Percentiles rank a stretch among this genome's conserved stretches.
phyloP scores from a whole-genome alignment of 768 basidiomycete species.

The Mycena kentingensis region DNA sequence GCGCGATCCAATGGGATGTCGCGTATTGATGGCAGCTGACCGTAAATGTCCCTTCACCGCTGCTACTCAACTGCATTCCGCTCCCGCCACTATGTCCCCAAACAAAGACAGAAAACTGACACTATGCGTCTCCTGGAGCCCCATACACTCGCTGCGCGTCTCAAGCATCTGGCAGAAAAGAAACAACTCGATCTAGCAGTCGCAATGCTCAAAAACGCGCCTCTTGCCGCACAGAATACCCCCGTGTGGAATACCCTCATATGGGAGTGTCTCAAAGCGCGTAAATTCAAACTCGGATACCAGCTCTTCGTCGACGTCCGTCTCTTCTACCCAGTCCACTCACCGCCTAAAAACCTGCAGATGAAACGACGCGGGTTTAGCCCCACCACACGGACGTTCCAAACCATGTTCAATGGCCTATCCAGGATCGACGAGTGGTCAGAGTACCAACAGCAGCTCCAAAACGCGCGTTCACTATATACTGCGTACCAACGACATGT shows the following conservation, averaged over 20 bases:
- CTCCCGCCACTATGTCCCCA: conserved; percentile 44
- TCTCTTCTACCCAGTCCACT: conserved; percentile 8
- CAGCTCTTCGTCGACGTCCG: conserved; percentile 70
- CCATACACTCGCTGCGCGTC: conserved; percentile 57
- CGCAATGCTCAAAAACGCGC: conserved; percentile 64
- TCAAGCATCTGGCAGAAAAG: conserved; percentile 57
- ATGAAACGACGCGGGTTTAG: conserved; percentile 84
- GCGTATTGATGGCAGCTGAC: conserved; percentile 1
- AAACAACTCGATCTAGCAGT: conserved; percentile 66
- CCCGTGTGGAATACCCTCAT: conserved; percentile 82
- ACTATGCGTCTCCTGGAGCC: conserved; percentile 56
- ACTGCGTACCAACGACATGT: conserved; percentile 55
- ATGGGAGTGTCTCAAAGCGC: conserved; percentile 58
- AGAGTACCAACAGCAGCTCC: conserved; percentile 58
- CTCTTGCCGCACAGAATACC: conserved; percentile 73
- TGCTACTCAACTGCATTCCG: conserved; percentile 30
- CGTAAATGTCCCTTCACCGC: conserved; percentile 2
- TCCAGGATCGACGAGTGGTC: conserved; percentile 64
- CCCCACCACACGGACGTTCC: conserved; percentile 67
- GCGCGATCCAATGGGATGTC: conserved; percentile 12
- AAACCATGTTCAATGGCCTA: conserved; percentile 68
- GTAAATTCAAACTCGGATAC: conserved; percentile 61
- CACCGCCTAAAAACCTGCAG: conserved; percentile 37
- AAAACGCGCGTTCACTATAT: conserved; percentile 62
- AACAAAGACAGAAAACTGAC: conserved; percentile 23